Conservation (phyloP, 352 stramenopile species). For the Phytophthora syringae region DNA sequence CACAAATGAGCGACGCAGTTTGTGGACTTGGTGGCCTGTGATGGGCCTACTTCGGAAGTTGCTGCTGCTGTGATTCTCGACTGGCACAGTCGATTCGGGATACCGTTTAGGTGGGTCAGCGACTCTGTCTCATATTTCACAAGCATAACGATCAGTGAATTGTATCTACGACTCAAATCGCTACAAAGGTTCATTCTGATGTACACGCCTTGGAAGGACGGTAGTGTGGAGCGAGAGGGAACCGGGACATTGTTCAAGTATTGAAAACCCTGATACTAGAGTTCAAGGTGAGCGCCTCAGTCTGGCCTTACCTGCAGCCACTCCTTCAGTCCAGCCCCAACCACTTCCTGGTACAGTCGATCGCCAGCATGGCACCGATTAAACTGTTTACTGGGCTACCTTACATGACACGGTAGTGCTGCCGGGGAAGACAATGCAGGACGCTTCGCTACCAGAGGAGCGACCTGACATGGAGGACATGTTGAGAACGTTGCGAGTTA, state of each 20-base stretch:
- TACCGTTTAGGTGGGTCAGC: conserved; percentile 27
- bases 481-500: neutral
- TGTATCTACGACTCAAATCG: neutral
- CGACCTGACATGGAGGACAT: neutral
- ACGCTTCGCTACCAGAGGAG: neutral
- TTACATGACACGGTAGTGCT: neutral
- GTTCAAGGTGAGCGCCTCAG: neutral
- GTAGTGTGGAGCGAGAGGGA: neutral
- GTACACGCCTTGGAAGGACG: conserved; percentile 1
- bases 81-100: conserved; percentile 13
- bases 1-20: conserved; percentile 18
- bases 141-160: neutral
- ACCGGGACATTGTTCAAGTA: conserved; percentile 8
- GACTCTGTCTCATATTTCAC: conserved; percentile 17
- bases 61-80: conserved; percentile 6
- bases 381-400: conserved; percentile 6
- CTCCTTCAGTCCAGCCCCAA: neutral
- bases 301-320: neutral
- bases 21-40: conserved; percentile 10
- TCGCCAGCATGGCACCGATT: neutral
- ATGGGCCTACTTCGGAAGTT: conserved; percentile 6
- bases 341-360: neutral
- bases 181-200: neutral
- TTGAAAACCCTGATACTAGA: conserved; percentile 5
- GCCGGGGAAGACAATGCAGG: neutral